Evolutionary conservation across 345 rosid genomes (phyloP).

Genomic region (Punica granatum): DNA sequence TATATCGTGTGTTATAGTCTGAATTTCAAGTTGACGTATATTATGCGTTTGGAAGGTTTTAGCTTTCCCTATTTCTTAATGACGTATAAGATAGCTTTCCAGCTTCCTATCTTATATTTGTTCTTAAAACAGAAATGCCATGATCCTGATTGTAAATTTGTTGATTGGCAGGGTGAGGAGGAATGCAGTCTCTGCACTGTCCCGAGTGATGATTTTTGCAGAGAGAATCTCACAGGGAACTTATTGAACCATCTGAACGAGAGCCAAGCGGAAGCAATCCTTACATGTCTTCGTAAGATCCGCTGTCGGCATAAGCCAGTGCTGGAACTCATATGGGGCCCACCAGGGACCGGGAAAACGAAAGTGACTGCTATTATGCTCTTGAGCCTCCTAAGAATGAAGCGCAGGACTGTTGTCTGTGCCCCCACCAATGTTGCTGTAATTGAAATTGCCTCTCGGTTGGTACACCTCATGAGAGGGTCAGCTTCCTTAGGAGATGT

Average conservation of each 20-base stretch:
- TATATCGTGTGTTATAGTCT: no score
- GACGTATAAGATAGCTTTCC: no score
- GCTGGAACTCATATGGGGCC: slow-evolving; percentile 49
- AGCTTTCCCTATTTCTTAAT: no score
- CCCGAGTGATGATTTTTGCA: neutral
- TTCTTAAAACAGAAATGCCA: no score
- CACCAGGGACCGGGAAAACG: slow-evolving; percentile 57
- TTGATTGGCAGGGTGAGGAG: slow-evolving; percentile 21
- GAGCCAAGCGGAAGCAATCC: slow-evolving; percentile 24
- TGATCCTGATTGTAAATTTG: neutral
- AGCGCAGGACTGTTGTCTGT: slow-evolving; percentile 31
- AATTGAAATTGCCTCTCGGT: slow-evolving; percentile 33
- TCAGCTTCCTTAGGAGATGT: slow-evolving; percentile 18
- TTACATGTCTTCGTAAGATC: slow-evolving; percentile 17
- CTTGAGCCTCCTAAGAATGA: slow-evolving; percentile 23
- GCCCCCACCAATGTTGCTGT: slow-evolving; percentile 49
- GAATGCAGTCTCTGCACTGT: slow-evolving; percentile 15
- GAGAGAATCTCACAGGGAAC: slow-evolving; percentile 2
- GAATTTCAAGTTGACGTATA: no score
- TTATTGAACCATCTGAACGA: slow-evolving; percentile 20
- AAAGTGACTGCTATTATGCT: slow-evolving; percentile 27
- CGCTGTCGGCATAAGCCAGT: slow-evolving; percentile 20
- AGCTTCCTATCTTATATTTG: no score
- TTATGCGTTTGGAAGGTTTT: no score
- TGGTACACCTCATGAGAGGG: slow-evolving; percentile 28